A percentile compares a stretch with the other conserved stretches of the same genome.
Evolutionary conservation across 306 rosid species (phyloP).

Genomic region (Casuarina glauca): DNA sequence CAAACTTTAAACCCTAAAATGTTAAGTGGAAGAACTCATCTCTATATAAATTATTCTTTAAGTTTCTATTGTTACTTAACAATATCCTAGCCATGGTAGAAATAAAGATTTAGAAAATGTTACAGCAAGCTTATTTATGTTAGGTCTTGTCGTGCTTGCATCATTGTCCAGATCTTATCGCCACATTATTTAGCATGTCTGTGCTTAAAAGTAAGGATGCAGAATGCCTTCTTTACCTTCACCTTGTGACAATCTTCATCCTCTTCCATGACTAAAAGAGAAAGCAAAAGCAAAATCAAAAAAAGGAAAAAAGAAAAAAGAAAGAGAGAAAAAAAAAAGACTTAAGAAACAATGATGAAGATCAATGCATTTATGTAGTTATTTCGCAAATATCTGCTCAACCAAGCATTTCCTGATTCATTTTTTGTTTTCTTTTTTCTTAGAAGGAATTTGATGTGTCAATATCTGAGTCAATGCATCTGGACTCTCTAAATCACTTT

Average conservation of each 20-base stretch:
- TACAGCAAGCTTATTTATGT: background rate
- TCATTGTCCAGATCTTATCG: background rate
- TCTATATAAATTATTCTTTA: no score
- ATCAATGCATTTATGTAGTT: background rate
- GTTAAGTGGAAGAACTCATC: no score
- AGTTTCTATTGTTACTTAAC: no score
- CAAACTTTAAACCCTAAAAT: no score
- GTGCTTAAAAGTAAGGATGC: background rate
- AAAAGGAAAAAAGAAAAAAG: no score
- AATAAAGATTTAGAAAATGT: no score
- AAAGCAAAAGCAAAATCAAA: background rate
- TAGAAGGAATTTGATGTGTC: background rate
- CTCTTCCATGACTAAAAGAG: background rate
- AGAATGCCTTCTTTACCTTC: background rate
- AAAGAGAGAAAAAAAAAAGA: no score
- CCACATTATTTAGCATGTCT: background rate
- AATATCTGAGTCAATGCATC: background rate
- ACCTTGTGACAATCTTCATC: background rate
- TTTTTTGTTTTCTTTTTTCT: background rate
- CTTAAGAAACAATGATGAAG: background rate
- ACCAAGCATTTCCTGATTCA: background rate
- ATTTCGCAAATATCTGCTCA: background rate
- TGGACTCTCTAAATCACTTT: background rate
- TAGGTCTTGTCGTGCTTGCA: background rate
- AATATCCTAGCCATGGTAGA: no score